These are phyloP conservation scores for Hypoxylon lienhwacheense DNA, from an alignment of 495 filamentous ascomycete genomes.

Conservation along the genomic window DNA sequence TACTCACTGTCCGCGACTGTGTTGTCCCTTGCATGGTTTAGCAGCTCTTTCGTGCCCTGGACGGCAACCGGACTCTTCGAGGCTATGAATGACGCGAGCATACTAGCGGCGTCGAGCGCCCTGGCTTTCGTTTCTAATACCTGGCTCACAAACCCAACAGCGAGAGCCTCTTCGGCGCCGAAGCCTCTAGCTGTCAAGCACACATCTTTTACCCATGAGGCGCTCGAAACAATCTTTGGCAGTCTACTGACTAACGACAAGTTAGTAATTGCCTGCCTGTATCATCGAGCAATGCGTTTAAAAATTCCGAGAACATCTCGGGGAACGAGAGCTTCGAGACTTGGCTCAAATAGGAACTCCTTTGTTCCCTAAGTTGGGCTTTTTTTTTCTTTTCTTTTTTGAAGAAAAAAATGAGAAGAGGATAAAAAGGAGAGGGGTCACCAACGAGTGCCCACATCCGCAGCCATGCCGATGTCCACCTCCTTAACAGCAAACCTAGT, in stretches of 20 bases:
- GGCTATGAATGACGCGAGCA: constrained; percentile 68
- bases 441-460: constrained; percentile 90
- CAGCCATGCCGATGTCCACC: constrained; percentile 92
- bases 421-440: no score
- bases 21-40: constrained; percentile 85
- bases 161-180: constrained; percentile 73
- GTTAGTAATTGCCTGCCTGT: no score
- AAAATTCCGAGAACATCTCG: no score
- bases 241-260: constrained; percentile 81
- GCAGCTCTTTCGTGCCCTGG: constrained; percentile 87
- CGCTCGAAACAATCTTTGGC: constrained; percentile 77
- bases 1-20: constrained; percentile 71
- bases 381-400: no score
- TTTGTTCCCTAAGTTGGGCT: no score
- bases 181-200: constrained; percentile 77
- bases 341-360: no score
- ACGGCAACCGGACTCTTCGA: constrained; percentile 89
- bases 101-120: constrained; percentile 63
- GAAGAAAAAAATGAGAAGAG: no score
- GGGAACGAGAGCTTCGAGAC: no score
- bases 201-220: constrained; percentile 91
- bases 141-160: constrained; percentile 82
- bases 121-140: constrained; percentile 68
- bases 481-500: constrained; percentile 83
- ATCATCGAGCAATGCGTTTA: no score